Percentiles rank a stretch among this genome's conserved stretches.
These are phyloP conservation scores for Ettlia oleoabundans DNA, from an alignment of 139 green algal species.

Conservation along the genomic window DNA sequence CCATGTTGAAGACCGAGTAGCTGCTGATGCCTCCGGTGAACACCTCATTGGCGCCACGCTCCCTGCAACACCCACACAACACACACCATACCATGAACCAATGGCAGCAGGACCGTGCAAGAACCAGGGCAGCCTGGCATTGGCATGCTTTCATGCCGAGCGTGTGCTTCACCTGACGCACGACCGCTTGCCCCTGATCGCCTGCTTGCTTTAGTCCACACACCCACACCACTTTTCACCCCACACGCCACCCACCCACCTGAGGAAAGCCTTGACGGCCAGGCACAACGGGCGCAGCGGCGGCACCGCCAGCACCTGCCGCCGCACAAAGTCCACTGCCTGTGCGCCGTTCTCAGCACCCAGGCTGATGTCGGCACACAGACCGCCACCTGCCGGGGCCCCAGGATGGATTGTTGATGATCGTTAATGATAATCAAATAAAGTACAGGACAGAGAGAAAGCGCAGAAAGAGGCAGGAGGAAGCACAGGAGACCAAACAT, in stretches of 20 bases:
- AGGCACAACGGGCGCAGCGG: constrained; percentile 74
- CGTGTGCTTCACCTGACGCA: too few relatives aligned
- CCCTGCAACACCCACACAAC: constrained; percentile 18
- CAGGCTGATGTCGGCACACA: constrained; percentile 75
- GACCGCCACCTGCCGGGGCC: neutral
- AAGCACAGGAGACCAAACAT: too few relatives aligned
- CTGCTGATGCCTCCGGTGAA: constrained; percentile 70
- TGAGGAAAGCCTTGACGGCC: constrained; percentile 68
- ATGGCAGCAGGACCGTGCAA: too few relatives aligned
- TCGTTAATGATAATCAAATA: neutral
- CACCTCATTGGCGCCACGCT: constrained; percentile 79
- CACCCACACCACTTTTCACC: neutral
- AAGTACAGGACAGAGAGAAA: neutral
- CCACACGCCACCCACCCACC: neutral
- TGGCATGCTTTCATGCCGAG: too few relatives aligned
- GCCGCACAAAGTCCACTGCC: constrained; percentile 61
- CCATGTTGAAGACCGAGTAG: constrained; percentile 82
- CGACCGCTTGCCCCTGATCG: too few relatives aligned
- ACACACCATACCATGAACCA: too few relatives aligned
- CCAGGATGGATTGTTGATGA: neutral
- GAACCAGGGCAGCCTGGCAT: too few relatives aligned
- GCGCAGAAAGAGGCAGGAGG: neutral
- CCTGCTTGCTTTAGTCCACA: too few relatives aligned
- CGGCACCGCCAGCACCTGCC: constrained; percentile 59
- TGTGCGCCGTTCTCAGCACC: constrained; percentile 72